Conservation (phyloP, 495 filamentous ascomycete genomes). For the Penicilliopsis zonata region DNA sequence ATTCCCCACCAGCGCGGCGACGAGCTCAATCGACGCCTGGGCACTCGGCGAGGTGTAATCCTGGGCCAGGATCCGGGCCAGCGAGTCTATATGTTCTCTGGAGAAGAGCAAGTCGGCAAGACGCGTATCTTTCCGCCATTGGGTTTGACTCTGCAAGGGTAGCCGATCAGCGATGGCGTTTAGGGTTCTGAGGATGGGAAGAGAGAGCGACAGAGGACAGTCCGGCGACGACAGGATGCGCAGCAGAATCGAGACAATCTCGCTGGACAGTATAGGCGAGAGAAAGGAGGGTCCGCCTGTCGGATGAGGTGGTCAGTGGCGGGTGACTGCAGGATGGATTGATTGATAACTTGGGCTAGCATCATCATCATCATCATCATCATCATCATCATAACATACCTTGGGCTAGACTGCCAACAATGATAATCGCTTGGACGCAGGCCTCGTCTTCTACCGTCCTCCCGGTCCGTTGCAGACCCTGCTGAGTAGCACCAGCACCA, state of each 20-base stretch:
- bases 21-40: slow-evolving; percentile 57
- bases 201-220: slow-evolving; percentile 49
- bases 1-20: slow-evolving; percentile 55
- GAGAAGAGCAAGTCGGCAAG: slow-evolving; percentile 57
- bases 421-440: slow-evolving; percentile 65
- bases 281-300: slow-evolving; percentile 75
- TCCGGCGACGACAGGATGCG: slow-evolving; percentile 51
- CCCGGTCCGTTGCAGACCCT: slow-evolving; percentile 6
- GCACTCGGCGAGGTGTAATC: slow-evolving; percentile 30
- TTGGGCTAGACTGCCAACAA: slow-evolving; percentile 72
- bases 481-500: slow-evolving; percentile 15
- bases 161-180: slow-evolving; percentile 60
- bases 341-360: neutral
- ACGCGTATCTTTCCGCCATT: slow-evolving; percentile 29
- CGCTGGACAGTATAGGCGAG: slow-evolving; percentile 53
- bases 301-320: slow-evolving; percentile 10
- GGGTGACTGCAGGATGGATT: neutral
- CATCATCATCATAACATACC: slow-evolving; percentile 57
- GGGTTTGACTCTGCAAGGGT: slow-evolving; percentile 33
- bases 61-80: slow-evolving; percentile 55
- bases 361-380: neutral
- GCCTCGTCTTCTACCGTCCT: slow-evolving; percentile 47
- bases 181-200: slow-evolving; percentile 64
- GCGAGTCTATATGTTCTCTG: slow-evolving; percentile 38
- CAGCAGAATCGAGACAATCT: slow-evolving; percentile 54